Evolutionary conservation across 2,329 filamentous ascomycete genomes (phyloP).

Genomic region (Sporothrix euskadiensis): DNA sequence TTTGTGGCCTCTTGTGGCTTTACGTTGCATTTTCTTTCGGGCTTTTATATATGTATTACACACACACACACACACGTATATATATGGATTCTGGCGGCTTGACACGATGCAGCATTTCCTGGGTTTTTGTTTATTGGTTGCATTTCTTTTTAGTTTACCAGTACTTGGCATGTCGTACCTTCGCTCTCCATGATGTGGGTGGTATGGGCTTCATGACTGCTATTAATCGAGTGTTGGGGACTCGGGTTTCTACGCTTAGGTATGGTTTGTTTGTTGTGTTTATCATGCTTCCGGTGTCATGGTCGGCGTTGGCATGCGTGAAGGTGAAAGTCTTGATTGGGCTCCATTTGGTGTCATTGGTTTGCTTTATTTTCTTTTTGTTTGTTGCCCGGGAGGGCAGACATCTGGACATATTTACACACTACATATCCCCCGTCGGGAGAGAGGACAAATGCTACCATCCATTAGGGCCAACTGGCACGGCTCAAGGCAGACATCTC

Average conservation of each 20-base stretch:
- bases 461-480: not conserved
- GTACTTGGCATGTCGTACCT: not conserved
- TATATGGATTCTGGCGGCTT: not conserved
- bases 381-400: not conserved
- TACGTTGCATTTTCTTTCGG: not conserved
- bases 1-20: not conserved
- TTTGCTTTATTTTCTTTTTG: not conserved
- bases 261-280: not conserved
- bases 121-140: not conserved
- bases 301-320: not conserved
- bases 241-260: not conserved
- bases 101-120: not conserved
- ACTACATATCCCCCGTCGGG: not conserved
- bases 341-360: not conserved
- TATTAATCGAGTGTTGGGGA: not conserved
- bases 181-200: not conserved
- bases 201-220: not conserved
- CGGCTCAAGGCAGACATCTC: not conserved
- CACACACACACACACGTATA: no score
- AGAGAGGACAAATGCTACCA: not conserved
- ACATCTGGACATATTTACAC: not conserved
- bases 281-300: not conserved
- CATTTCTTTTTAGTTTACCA: not conserved
- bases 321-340: not conserved
- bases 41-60: no score